Percentiles rank a stretch among this genome's conserved stretches.
phyloP scores from a whole-genome alignment of 768 basidiomycete genomes.

The Tubosaeta brunneosetosa region DNA sequence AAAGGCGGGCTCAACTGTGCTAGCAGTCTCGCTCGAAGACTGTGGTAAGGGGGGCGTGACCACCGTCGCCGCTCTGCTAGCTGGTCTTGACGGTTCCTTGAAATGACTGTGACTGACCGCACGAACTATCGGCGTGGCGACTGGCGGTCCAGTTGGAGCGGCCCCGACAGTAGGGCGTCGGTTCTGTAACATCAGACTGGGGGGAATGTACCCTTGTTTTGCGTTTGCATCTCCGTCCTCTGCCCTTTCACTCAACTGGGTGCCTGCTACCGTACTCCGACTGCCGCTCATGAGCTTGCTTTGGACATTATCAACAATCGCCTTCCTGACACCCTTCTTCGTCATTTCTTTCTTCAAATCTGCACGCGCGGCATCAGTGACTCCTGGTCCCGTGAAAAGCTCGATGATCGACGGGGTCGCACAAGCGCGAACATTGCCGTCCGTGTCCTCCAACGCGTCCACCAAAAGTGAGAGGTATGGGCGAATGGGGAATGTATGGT shows the following conservation, averaged over 20 bases:
- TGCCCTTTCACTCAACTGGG: slow-evolving; percentile 52
- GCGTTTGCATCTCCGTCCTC: slow-evolving; percentile 41
- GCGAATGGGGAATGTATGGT: slow-evolving; percentile 74
- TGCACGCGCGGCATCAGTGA: slow-evolving; percentile 80
- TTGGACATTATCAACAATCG: slow-evolving; percentile 78
- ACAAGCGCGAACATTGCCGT: slow-evolving; percentile 84
- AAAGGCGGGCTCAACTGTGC: slow-evolving; percentile 61
- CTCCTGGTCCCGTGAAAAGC: slow-evolving; percentile 79
- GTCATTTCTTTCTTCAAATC: slow-evolving; percentile 91
- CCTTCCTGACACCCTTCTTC: slow-evolving; percentile 82
- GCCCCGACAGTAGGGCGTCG: slow-evolving; percentile 44
- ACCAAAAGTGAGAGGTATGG: slow-evolving; percentile 79
- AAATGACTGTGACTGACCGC: slow-evolving; percentile 46
- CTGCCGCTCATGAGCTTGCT: slow-evolving; percentile 51
- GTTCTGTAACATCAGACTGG: slow-evolving; percentile 57
- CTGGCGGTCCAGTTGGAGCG: slow-evolving; percentile 19
- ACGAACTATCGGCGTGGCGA: slow-evolving; percentile 35
- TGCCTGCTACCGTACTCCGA: slow-evolving; percentile 38
- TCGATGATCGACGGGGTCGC: slow-evolving; percentile 76
- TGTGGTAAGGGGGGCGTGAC: slow-evolving; percentile 41
- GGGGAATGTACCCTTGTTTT: slow-evolving; percentile 66
- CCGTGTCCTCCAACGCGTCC: slow-evolving; percentile 83
- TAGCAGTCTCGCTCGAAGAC: slow-evolving; percentile 36
- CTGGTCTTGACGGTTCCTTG: slow-evolving; percentile 50
- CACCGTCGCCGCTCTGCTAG: slow-evolving; percentile 52